Evolutionary conservation across 2,329 filamentous ascomycete genomes (phyloP).

Genomic region (Neofusicoccum kwambonambiense): DNA sequence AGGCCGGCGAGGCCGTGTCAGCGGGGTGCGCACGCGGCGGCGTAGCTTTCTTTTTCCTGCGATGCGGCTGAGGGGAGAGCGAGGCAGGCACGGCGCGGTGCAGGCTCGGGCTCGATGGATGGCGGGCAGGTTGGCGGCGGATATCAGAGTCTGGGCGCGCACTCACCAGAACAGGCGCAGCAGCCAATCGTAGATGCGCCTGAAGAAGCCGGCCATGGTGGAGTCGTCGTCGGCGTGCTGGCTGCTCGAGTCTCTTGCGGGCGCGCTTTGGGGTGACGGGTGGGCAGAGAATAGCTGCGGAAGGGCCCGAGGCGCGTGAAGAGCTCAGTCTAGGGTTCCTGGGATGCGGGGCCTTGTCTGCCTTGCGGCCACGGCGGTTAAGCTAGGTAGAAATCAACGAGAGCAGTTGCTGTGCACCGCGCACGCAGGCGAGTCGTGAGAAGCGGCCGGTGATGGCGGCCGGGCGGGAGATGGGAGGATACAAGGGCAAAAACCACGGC

Average conservation of each 20-base stretch:
- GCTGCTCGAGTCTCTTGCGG: not conserved
- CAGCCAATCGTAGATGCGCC: conserved; percentile 96
- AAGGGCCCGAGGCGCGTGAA: conserved; percentile 15
- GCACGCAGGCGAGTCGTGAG: conserved; percentile 12
- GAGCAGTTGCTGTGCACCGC: not conserved
- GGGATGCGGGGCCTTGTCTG: conserved; percentile 17
- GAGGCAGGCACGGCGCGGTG: not conserved
- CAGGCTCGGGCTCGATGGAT: not conserved
- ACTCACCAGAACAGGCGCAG: conserved; percentile 93
- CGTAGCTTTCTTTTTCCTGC: not conserved
- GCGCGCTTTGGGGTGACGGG: not conserved
- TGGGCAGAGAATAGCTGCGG: conserved; percentile 14
- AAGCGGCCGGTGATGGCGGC: conserved; percentile 4
- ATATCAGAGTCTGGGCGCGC: conserved; percentile 18
- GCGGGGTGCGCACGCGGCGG: conserved; percentile 2
- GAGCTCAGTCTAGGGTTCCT: conserved; percentile 16
- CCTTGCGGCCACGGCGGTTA: conserved; percentile 10
- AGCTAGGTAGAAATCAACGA: conserved; percentile 6
- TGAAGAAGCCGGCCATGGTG: conserved; percentile 87
- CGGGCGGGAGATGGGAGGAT: conserved; percentile 14
- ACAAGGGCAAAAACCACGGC: conserved; percentile 13
- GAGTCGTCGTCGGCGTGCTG: not conserved
- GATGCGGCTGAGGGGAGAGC: not conserved
- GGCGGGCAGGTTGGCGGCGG: conserved; percentile 16
- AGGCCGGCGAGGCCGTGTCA: conserved; percentile 26